Evolutionary conservation across 306 rosid species (phyloP).

Genomic region (Vigna mungo): DNA sequence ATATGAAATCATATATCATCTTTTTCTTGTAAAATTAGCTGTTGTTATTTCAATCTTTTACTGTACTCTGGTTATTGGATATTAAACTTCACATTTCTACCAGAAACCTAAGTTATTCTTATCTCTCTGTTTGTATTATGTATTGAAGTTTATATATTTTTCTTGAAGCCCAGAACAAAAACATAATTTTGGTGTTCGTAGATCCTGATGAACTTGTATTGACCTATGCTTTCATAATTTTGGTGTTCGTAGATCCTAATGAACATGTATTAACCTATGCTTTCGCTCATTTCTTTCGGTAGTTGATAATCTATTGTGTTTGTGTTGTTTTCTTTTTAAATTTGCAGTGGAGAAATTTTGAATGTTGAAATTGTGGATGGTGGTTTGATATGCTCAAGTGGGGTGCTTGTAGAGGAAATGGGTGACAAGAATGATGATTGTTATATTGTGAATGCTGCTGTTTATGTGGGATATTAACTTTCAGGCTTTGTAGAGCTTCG

Average conservation of each 20-base stretch:
- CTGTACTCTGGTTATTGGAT: too few relatives aligned
- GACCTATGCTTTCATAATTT: background rate
- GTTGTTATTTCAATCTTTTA: background rate
- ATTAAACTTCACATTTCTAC: background rate
- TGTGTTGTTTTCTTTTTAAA: constrained; percentile 2
- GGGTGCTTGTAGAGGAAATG: constrained; percentile 94
- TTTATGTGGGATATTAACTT: constrained; percentile 83
- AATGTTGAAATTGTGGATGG: constrained; percentile 90
- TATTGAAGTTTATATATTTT: constrained; percentile 9
- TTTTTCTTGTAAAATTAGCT: background rate
- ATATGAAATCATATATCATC: constrained; percentile 21
- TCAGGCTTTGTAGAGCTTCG: constrained; percentile 37
- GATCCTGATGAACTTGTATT: constrained; percentile 7
- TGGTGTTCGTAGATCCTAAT: constrained; percentile 39
- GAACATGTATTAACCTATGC: background rate
- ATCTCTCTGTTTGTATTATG: background rate
- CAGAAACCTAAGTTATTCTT: background rate
- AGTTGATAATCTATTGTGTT: background rate
- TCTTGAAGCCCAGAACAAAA: constrained; percentile 28
- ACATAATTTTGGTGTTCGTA: constrained; percentile 35
- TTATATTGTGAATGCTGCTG: constrained; percentile 96
- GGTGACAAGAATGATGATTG: constrained; percentile 97
- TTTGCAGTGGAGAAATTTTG: constrained; percentile 84
- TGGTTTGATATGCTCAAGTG: constrained; percentile 96
- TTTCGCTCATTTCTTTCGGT: constrained; percentile 28